phyloP scores from a whole-genome alignment of 2,329 filamentous ascomycete species.

The Pseudogymnoascus pannorum region DNA sequence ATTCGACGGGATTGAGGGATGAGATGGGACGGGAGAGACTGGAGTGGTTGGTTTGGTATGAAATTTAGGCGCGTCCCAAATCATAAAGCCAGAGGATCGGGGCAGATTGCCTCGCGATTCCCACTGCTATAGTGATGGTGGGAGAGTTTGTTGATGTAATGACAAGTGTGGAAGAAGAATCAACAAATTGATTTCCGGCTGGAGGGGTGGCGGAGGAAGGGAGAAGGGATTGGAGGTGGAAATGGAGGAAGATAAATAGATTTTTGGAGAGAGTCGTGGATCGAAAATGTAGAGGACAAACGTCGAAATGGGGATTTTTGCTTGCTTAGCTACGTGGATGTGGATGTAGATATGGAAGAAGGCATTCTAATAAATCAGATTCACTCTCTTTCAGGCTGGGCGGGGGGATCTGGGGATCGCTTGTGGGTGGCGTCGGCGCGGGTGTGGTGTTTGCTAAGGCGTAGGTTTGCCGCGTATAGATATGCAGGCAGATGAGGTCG shows the following conservation, averaged over 20 bases:
- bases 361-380: slow-evolving; percentile 8
- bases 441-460: background rate
- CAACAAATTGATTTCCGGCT: slow-evolving; percentile 2
- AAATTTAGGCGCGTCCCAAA: slow-evolving; percentile 46
- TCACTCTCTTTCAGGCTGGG: background rate
- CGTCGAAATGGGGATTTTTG: background rate
- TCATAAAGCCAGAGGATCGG: slow-evolving; percentile 16
- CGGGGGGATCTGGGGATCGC: background rate
- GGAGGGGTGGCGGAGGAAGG: background rate
- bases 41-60: slow-evolving; percentile 60
- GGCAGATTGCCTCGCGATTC: background rate
- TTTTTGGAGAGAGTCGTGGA: background rate
- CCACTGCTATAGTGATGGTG: background rate
- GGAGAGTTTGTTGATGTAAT: background rate
- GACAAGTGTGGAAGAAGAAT: background rate
- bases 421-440: background rate
- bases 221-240: background rate
- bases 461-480: background rate
- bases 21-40: slow-evolving; percentile 62
- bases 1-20: slow-evolving; percentile 59
- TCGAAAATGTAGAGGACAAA: background rate
- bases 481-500: background rate
- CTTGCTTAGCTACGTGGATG: slow-evolving; percentile 3
- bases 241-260: background rate
- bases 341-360: background rate